Evolutionary conservation across 805 yeast species (phyloP).

Genomic region (Kazachstania taianensis): DNA sequence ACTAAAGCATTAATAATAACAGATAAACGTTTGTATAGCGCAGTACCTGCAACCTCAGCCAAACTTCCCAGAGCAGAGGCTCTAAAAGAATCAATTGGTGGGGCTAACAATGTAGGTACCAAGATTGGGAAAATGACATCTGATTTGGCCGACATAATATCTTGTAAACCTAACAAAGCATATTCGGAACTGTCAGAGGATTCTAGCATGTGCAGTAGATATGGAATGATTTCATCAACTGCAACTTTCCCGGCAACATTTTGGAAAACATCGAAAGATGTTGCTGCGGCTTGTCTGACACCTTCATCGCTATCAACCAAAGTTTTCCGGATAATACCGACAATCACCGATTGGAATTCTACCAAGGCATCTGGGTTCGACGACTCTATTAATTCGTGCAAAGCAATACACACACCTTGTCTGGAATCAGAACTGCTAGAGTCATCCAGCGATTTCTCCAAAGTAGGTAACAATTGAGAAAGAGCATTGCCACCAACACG

Average conservation of each 20-base stretch:
- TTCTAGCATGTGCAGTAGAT: conserved; percentile 61
- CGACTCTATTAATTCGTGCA: conserved; percentile 73
- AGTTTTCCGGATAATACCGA: conserved; percentile 66
- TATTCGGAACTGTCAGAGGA: conserved; percentile 47
- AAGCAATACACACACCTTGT: conserved; percentile 94
- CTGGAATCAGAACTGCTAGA: conserved; percentile 68
- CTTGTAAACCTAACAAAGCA: conserved; percentile 82
- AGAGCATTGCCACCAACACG: conserved; percentile 87
- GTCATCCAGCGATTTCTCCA: conserved; percentile 53
- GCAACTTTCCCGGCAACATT: conserved; percentile 73
- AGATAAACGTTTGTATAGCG: conserved; percentile 63
- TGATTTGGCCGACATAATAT: conserved; percentile 82
- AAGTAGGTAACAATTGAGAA: conserved; percentile 73
- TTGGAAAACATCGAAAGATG: conserved; percentile 81
- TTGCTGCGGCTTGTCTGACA: conserved; percentile 87
- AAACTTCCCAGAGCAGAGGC: conserved; percentile 81
- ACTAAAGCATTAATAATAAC: conserved; percentile 67
- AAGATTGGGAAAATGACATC: conserved; percentile 90
- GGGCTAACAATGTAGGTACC: conserved; percentile 69
- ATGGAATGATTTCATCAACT: conserved; percentile 81
- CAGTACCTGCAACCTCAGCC: conserved; percentile 83
- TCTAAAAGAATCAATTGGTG: conserved; percentile 75
- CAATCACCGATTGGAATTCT: conserved; percentile 58
- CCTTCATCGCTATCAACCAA: conserved; percentile 60
- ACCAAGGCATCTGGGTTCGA: conserved; percentile 50